These are phyloP conservation scores for Trichocladium uniseriatum DNA, from an alignment of 495 filamentous ascomycete genomes.

Conservation along the genomic window DNA sequence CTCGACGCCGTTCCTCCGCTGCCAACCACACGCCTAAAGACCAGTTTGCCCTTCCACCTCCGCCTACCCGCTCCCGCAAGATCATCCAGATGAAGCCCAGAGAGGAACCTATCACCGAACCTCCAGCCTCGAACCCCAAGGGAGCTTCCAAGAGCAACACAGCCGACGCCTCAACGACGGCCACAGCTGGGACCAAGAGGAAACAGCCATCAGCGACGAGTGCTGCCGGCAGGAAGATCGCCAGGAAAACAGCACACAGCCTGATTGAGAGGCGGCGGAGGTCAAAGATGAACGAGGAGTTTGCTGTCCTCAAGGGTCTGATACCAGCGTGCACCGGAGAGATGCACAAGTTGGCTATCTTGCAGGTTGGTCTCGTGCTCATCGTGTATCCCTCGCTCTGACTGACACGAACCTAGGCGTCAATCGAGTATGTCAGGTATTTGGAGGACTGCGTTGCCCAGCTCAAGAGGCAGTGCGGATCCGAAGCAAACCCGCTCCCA, in stretches of 20 bases:
- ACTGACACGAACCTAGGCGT: slow-evolving; percentile 49
- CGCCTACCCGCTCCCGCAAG: slow-evolving; percentile 83
- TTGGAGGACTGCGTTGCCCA: slow-evolving; percentile 81
- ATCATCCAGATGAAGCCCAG: slow-evolving; percentile 96
- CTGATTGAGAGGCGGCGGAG: slow-evolving; percentile 83
- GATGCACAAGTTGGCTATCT: slow-evolving; percentile 96
- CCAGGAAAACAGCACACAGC: slow-evolving; percentile 92
- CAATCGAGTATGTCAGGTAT: slow-evolving; percentile 94
- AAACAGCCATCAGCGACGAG: slow-evolving; percentile 62
- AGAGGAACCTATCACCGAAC: slow-evolving; percentile 29
- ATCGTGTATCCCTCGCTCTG: not conserved
- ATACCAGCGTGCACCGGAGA: slow-evolving; percentile 89
- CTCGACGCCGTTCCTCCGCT: slow-evolving; percentile 47
- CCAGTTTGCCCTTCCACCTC: slow-evolving; percentile 74
- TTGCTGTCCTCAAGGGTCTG: slow-evolving; percentile 86
- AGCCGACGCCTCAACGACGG: slow-evolving; percentile 25
- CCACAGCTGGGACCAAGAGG: slow-evolving; percentile 48
- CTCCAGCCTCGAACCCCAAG: slow-evolving; percentile 10
- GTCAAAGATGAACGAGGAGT: slow-evolving; percentile 99
- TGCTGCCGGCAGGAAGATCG: slow-evolving; percentile 81
- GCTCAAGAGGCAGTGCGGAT: slow-evolving; percentile 53
- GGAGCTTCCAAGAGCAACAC: slow-evolving; percentile 5
- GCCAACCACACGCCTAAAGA: slow-evolving; percentile 45
- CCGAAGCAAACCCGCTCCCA: slow-evolving; percentile 10
- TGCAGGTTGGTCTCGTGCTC: slow-evolving; percentile 53